A percentile compares a stretch with the other conserved stretches of the same genome.
Evolutionary conservation across 768 basidiomycete genomes (phyloP).

Genomic region (Royoungia palumana): DNA sequence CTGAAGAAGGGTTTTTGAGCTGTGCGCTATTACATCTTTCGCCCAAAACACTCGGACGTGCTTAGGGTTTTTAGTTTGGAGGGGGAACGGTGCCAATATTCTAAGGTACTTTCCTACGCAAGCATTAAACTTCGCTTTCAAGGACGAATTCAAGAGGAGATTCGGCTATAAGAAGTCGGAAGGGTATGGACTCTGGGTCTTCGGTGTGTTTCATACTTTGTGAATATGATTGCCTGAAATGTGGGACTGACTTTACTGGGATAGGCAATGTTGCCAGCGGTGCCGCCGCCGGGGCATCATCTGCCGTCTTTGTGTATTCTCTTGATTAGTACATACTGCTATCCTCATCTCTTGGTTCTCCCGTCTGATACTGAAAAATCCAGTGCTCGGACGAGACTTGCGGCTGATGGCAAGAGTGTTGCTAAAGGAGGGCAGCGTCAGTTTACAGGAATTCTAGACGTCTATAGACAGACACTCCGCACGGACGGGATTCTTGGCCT

Average conservation of each 20-base stretch:
- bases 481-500: slow-evolving; percentile 41
- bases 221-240: neutral
- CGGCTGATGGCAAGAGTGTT: slow-evolving; percentile 38
- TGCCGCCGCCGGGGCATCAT: slow-evolving; percentile 42
- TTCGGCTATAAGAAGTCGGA: slow-evolving; percentile 38
- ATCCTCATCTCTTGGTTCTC: neutral
- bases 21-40: slow-evolving; percentile 25
- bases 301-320: slow-evolving; percentile 43
- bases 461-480: slow-evolving; percentile 41
- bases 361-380: neutral
- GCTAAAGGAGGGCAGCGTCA: slow-evolving; percentile 39
- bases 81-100: slow-evolving; percentile 43
- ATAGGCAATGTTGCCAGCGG: slow-evolving; percentile 42
- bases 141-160: slow-evolving; percentile 39
- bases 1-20: slow-evolving; percentile 36
- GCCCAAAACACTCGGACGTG: neutral
- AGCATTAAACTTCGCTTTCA: slow-evolving; percentile 48
- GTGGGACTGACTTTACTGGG: neutral
- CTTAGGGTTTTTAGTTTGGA: slow-evolving; percentile 34
- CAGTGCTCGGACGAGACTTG: slow-evolving; percentile 41
- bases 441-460: slow-evolving; percentile 40
- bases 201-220: slow-evolving; percentile 18
- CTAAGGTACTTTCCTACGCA: slow-evolving; percentile 47
- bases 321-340: slow-evolving; percentile 37
- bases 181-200: slow-evolving; percentile 36